Evolutionary conservation across 257 asterid genomes (phyloP).

Genomic region (Nicotiana tabacum): DNA sequence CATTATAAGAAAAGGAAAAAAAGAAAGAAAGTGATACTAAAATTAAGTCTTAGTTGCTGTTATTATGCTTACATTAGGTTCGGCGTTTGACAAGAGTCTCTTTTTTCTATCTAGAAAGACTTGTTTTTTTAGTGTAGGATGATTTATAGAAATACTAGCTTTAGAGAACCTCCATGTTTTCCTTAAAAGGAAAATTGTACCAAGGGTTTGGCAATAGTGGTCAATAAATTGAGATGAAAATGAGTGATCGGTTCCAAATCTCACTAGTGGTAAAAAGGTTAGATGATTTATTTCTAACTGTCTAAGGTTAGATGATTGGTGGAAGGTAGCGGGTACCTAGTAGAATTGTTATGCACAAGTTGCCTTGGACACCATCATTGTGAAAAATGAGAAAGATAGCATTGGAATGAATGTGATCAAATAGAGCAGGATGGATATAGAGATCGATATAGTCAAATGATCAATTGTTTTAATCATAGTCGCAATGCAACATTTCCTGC

Average conservation of each 20-base stretch:
- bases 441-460: background rate
- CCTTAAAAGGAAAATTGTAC: background rate
- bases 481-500: background rate
- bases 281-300: background rate
- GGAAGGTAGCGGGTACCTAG: background rate
- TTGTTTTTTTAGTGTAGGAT: background rate
- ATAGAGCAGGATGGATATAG: background rate
- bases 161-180: background rate
- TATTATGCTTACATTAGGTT: background rate
- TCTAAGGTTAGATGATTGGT: background rate
- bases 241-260: background rate
- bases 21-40: background rate
- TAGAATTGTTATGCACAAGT: background rate
- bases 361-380: background rate
- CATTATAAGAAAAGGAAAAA: background rate
- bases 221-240: background rate
- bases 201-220: background rate
- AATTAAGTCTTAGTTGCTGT: background rate
- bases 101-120: background rate
- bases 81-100: background rate
- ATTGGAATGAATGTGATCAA: background rate
- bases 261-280: background rate
- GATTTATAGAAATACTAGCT: background rate
- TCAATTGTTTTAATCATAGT: background rate
- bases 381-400: background rate